A percentile compares a stretch with the other conserved stretches of the same genome.
phyloP scores from a whole-genome alignment of 306 rosid genomes.

The Alnus rubra region DNA sequence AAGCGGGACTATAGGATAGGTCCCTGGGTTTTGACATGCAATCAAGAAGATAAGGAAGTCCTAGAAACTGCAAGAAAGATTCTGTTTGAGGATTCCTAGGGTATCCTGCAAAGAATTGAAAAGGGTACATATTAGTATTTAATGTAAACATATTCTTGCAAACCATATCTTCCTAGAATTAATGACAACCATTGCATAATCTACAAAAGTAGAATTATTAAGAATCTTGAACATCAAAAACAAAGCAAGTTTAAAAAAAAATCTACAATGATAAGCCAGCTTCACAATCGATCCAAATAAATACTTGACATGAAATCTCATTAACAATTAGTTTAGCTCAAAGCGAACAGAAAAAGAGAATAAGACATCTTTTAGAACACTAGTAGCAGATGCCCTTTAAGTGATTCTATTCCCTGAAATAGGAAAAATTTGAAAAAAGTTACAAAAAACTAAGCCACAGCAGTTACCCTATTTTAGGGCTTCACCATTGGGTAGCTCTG shows the following conservation, averaged over 20 bases:
- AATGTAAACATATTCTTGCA: not conserved
- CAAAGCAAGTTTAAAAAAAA: not conserved
- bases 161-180: not conserved
- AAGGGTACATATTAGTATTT: not conserved
- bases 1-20: conserved; percentile 42
- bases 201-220: not conserved
- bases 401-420: no score
- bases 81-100: conserved; percentile 82
- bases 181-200: not conserved
- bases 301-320: not conserved
- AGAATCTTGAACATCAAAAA: not conserved
- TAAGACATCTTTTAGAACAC: not conserved
- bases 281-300: not conserved
- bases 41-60: conserved; percentile 87
- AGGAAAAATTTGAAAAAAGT: no score
- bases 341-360: not conserved
- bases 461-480: no score
- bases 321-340: not conserved
- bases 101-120: conserved; percentile 44
- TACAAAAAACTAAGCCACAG: no score
- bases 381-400: no score
- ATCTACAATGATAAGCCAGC: not conserved
- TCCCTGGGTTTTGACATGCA: conserved; percentile 42
- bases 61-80: conserved; percentile 76
- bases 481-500: no score